Conservation (phyloP, 2,329 filamentous ascomycete genomes). For the Fusarium nelsonii region DNA sequence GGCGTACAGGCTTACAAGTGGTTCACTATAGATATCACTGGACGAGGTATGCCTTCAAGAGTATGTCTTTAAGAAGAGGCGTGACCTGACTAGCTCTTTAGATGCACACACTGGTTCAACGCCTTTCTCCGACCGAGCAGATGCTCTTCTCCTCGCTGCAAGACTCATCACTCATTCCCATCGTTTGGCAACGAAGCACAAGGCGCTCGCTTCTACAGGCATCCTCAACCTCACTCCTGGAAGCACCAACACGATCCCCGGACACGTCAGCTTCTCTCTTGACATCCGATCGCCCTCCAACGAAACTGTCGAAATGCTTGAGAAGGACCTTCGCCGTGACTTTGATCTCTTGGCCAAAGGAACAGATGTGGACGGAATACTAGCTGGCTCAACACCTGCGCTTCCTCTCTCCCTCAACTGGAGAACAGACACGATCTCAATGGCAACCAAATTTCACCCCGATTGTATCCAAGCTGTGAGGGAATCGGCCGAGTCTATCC, state of each 20-base stretch:
- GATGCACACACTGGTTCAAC: constrained; percentile 47
- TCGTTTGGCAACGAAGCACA: constrained; percentile 39
- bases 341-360: constrained; percentile 65
- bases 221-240: constrained; percentile 60
- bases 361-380: constrained; percentile 56
- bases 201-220: constrained; percentile 49
- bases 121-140: constrained; percentile 48
- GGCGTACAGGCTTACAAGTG: constrained; percentile 48
- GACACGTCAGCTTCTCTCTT: constrained; percentile 72
- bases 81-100: constrained; percentile 48
- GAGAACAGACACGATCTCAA: constrained; percentile 69
- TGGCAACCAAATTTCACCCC: constrained; percentile 72
- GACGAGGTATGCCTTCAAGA: constrained; percentile 34
- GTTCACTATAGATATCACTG: constrained; percentile 45
- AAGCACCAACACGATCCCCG: constrained; percentile 77
- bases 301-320: constrained; percentile 64
- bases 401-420: constrained; percentile 67
- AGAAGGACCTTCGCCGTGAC: constrained; percentile 53
- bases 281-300: constrained; percentile 72
- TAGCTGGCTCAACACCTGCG: constrained; percentile 50
- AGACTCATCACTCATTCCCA: constrained; percentile 49
- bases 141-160: constrained; percentile 49
- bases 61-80: rapidly evolving
- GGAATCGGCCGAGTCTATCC: constrained; percentile 63
- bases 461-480: constrained; percentile 74